Conservation (phyloP, 441 rosid genomes). For the Codiaeum variegatum region DNA sequence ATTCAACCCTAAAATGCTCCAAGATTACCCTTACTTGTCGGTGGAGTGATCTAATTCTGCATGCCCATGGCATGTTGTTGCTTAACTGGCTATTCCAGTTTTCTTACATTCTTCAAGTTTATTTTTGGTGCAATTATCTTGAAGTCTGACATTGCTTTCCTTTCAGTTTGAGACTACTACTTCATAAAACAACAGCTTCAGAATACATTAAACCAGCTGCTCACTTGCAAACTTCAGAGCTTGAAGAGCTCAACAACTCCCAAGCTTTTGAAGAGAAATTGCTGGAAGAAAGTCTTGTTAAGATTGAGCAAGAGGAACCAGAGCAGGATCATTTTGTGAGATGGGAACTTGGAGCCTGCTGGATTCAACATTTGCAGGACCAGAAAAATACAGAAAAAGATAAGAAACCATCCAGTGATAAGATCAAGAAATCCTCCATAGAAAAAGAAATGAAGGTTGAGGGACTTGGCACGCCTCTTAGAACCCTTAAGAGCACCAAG, state of each 20-base stretch:
- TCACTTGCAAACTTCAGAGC: slow-evolving; percentile 43
- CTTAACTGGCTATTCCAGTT: not conserved
- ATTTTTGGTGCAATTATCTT: slow-evolving; percentile 5
- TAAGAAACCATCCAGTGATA: slow-evolving; percentile 61
- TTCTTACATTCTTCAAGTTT: not conserved
- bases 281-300: slow-evolving; percentile 46
- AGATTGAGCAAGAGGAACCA: slow-evolving; percentile 39
- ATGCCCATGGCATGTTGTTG: not conserved
- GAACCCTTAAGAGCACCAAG: slow-evolving; percentile 73
- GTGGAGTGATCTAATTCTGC: not conserved
- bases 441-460: slow-evolving; percentile 84
- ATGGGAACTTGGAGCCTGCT: slow-evolving; percentile 82
- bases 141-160: slow-evolving; percentile 26
- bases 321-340: slow-evolving; percentile 41
- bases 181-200: slow-evolving; percentile 42
- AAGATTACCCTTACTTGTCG: not conserved
- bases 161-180: slow-evolving; percentile 58
- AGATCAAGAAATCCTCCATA: slow-evolving; percentile 41
- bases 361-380: slow-evolving; percentile 69
- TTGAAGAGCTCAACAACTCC: slow-evolving; percentile 59
- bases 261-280: slow-evolving; percentile 46
- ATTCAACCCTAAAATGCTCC: not conserved
- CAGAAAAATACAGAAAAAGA: slow-evolving; percentile 74
- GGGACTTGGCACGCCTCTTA: slow-evolving; percentile 97
- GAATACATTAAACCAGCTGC: slow-evolving; percentile 48